Evolutionary conservation across 2,329 filamentous ascomycete genomes (phyloP), one percentile per base, ranked within the genome.

Genomic region (Ascochyta lentis): DNA sequence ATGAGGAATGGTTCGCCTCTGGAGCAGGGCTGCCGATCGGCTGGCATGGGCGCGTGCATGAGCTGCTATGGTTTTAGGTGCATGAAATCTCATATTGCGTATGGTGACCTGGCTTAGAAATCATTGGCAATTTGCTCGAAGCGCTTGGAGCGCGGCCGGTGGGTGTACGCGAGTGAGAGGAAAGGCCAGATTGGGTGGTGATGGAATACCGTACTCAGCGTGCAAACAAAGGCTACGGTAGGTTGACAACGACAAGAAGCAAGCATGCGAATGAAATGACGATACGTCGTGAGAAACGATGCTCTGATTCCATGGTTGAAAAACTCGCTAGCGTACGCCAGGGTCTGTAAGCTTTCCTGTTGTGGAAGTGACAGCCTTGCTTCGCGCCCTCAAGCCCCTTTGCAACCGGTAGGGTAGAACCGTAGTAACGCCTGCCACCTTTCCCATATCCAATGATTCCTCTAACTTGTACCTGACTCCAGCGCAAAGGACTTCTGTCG

Each of bases 121-220:
- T 19, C 7, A 6, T 15, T 40, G 26, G 51, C 27, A 44, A 29
- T 7, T 15, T 24, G 12, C 31, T 29, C 34, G 34, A 38, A 13
- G 51, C 51, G 51, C 45, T 35, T 49, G 27, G 40, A 24, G 45
- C 51, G 51, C 45, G 27, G n/a, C 41, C 12, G 26, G 13, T 29
- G 26, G 16, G 34, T 49, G 22, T 19, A 9, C 34, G 22, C 6
- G 3, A 44, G 24, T 9, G 19, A 23, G 12, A 34, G 39, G 22
- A 22, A 10, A 27, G 39, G 12, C n/a, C 23, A 34, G 34, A 44
- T 16, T 34, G n/a, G 16, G 1, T 12, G 15, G 5, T 43, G 44
- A 37, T 31, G 27, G n/a, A 33, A 43, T 12, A 24, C 23, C 7
- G 33, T 6, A 8, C 4, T 6, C 15, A 31, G n/a, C 5, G 23